Evolutionary conservation across 495 filamentous ascomycete species (phyloP).

Genomic region (Darksidea phi): DNA sequence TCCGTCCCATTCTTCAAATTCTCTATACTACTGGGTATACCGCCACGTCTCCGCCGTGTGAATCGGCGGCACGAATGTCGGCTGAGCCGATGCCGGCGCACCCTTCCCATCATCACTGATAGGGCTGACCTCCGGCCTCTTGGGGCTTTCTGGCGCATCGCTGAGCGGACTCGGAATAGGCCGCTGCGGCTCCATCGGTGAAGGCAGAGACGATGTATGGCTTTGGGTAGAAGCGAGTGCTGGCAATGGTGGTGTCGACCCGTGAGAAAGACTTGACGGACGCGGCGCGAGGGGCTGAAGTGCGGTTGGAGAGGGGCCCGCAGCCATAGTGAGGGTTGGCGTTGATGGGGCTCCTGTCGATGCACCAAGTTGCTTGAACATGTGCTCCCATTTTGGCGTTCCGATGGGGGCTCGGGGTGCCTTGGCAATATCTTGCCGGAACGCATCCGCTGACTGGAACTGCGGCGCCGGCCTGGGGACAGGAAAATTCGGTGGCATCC

Average conservation of each 20-base stretch:
- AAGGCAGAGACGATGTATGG: conserved; percentile 7
- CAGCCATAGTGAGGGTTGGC: not conserved
- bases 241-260: not conserved
- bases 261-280: not conserved
- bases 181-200: conserved; percentile 13
- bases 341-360: conserved; percentile 2
- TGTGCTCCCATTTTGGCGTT: conserved; percentile 19
- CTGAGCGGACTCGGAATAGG: conserved; percentile 29
- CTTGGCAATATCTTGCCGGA: conserved; percentile 21
- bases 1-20: not conserved
- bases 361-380: conserved; percentile 19
- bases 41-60: conserved; percentile 33
- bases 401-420: not conserved
- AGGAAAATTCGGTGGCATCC: conserved; percentile 1
- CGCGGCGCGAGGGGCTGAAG: not conserved
- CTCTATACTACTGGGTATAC: conserved; percentile 14
- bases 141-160: conserved; percentile 29
- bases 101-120: conserved; percentile 24
- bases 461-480: conserved; percentile 12
- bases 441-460: conserved; percentile 29
- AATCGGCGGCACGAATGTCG: conserved; percentile 7
- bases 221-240: not conserved
- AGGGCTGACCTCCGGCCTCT: conserved; percentile 31
- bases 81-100: not conserved
- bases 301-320: not conserved